A percentile compares a stretch with the other conserved stretches of the same genome.
Evolutionary conservation across 208 protist genomes (phyloP).

Genomic region (Leishmania tarentolae): DNA sequence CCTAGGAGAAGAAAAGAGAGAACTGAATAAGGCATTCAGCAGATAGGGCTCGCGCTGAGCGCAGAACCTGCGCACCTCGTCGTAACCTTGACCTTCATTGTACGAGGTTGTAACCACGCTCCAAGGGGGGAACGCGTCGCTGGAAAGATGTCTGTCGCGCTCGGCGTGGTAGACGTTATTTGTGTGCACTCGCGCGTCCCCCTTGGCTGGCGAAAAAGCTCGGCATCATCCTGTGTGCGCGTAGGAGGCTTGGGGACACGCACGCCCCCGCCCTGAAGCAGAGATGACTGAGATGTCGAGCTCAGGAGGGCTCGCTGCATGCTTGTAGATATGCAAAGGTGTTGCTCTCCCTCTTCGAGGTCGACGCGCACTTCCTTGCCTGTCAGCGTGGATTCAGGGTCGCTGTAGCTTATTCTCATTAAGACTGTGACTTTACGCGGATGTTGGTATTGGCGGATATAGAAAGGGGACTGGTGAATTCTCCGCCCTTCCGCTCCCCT

Average conservation of each 20-base stretch:
- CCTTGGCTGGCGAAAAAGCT: neutral
- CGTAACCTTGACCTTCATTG: neutral
- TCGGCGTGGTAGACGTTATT: neutral
- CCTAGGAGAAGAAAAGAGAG: neutral
- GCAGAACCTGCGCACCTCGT: neutral
- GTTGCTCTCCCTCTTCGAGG: neutral
- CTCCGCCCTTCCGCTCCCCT: neutral
- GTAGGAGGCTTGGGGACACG: neutral
- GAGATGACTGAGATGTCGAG: neutral
- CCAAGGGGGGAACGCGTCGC: neutral
- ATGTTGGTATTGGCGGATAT: neutral
- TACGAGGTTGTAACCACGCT: neutral
- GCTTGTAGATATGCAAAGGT: neutral
- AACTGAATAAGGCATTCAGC: neutral
- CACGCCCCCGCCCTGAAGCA: neutral
- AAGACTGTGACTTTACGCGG: neutral
- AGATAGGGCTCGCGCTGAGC: neutral
- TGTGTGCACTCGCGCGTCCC: neutral
- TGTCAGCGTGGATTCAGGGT: neutral
- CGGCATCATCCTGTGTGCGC: neutral
- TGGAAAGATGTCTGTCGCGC: neutral
- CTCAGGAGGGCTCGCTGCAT: conserved; percentile 3
- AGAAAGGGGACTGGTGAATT: neutral
- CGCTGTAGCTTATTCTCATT: neutral
- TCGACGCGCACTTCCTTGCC: neutral